Evolutionary conservation across 441 rosid species (phyloP).

Genomic region (Arabidopsis lyrata): DNA sequence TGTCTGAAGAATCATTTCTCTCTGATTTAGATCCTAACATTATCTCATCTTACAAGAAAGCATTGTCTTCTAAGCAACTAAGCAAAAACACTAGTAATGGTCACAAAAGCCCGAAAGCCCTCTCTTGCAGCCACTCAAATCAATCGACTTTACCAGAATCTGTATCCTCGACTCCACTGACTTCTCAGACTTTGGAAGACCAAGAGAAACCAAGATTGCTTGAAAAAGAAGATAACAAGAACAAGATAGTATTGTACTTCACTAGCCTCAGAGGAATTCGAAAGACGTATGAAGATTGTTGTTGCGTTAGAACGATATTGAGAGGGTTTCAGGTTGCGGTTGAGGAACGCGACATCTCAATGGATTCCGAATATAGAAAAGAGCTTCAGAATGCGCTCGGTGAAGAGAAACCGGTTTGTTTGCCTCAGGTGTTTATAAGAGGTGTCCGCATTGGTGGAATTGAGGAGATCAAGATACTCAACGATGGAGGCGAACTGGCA

Average conservation of each 20-base stretch:
- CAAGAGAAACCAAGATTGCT: conserved; percentile 31
- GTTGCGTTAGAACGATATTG: conserved; percentile 69
- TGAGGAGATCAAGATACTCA: conserved; percentile 75
- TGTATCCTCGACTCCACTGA: conserved; percentile 44
- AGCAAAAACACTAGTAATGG: conserved; percentile 26
- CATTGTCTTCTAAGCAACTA: conserved; percentile 70
- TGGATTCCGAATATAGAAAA: conserved; percentile 74
- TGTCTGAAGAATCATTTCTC: conserved; percentile 83
- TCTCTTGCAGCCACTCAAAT: conserved; percentile 21
- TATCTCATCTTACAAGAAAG: conserved; percentile 76
- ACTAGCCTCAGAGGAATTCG: conserved; percentile 90
- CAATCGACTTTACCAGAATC: conserved; percentile 13
- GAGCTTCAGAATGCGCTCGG: conserved; percentile 61
- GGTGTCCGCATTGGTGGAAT: conserved; percentile 76
- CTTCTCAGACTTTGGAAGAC: conserved; percentile 21
- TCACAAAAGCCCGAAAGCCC: conserved; percentile 4
- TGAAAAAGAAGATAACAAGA: conserved; percentile 41
- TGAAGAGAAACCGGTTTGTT: conserved; percentile 53
- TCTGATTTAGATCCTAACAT: conserved; percentile 81
- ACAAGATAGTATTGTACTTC: conserved; percentile 65
- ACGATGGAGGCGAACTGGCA: conserved; percentile 74
- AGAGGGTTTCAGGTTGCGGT: conserved; percentile 67
- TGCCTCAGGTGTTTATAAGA: conserved; percentile 78
- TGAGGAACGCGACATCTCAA: conserved; percentile 87
- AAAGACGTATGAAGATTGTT: conserved; percentile 84